Conservation (phyloP, 768 basidiomycete genomes). For the Podaxis rugospora region DNA sequence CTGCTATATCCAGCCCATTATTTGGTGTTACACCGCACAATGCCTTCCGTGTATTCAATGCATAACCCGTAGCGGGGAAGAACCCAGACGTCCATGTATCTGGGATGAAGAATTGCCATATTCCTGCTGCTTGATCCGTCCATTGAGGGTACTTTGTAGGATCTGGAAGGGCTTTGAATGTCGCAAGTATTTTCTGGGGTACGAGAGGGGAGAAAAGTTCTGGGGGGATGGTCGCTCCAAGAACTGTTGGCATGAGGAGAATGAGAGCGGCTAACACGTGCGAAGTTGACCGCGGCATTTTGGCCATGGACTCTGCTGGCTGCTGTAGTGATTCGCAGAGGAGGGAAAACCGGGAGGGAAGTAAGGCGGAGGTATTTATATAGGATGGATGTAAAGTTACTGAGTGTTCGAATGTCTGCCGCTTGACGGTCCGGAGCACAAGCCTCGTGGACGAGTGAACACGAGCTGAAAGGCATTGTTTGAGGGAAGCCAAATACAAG, state of each 20-base stretch:
- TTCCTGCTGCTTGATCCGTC: constrained; percentile 41
- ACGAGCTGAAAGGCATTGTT: background rate
- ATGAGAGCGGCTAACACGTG: background rate
- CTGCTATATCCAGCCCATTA: constrained; percentile 34
- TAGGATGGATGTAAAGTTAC: background rate
- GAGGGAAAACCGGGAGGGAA: background rate
- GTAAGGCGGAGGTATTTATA: background rate
- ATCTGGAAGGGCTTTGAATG: constrained; percentile 39
- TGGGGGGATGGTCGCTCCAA: constrained; percentile 26
- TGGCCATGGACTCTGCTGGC: background rate
- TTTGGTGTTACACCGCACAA: constrained; percentile 39
- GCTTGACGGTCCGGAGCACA: background rate
- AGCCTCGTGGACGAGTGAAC: background rate
- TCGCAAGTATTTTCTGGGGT: constrained; percentile 54
- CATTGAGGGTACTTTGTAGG: constrained; percentile 56
- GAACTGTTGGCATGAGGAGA: constrained; percentile 5
- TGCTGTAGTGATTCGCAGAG: background rate
- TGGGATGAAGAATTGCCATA: constrained; percentile 49
- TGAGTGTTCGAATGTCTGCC: background rate
- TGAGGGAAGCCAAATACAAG: background rate
- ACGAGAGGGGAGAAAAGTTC: constrained; percentile 59
- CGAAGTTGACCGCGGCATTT: background rate
- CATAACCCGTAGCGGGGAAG: constrained; percentile 59
- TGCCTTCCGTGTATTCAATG: constrained; percentile 45
- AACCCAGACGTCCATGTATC: constrained; percentile 69